Base-by-base conservation (phyloP, 2,329 filamentous ascomycete species). In the Dothidotthia symphoricarpi region DNA sequence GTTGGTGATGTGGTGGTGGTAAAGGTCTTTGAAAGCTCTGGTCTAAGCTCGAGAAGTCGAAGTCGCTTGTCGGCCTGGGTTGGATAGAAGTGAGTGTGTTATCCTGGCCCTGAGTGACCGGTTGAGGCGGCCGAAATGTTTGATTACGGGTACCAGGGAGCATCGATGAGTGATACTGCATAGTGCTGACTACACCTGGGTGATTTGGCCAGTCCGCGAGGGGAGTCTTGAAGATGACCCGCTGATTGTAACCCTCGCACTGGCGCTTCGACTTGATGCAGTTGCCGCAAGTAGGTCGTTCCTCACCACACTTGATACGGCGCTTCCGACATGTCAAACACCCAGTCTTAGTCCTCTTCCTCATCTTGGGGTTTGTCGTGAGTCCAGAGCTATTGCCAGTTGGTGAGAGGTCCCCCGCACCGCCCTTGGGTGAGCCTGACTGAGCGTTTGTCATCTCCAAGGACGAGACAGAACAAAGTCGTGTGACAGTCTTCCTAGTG, bases 291-390 rank as follows among this genome's bases (percentile, higher is more conserved):
- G 78, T 85, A 16, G 88, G 88, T 33, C 85, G 80, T 57, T 88
- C 87, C 66, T 97, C 93, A 46, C 93, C 93, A 67, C 93, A 98
- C 69, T 97, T 98, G 69, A 98, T 97, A 47, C 93, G 86, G 36
- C 93, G 84, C 69, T 87, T 91, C 48, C 93, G 85, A 69, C 93
- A 98, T 41, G 93, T 96, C 44, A 95, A 70, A 64, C 90, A 96
- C 11, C 90, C 90, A 2, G 90, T 95, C 71, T 96, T 96, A 34
- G 90, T 95, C 56, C 90, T 61, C 50, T 69, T 69, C 38, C 66
- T 61, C 56, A 65, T 59, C 47, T 67, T 66, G 36, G 57, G 41
- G 36, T 54, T 59, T 16, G 51, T 39, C 24, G 55, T 37, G 28
- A 49, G 35, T 22, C 44, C 49, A 32, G 54, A 36, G 14, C 31